Evolutionary conservation across 306 rosid species (phyloP).

Genomic region (Macrotyloma uniflorum): DNA sequence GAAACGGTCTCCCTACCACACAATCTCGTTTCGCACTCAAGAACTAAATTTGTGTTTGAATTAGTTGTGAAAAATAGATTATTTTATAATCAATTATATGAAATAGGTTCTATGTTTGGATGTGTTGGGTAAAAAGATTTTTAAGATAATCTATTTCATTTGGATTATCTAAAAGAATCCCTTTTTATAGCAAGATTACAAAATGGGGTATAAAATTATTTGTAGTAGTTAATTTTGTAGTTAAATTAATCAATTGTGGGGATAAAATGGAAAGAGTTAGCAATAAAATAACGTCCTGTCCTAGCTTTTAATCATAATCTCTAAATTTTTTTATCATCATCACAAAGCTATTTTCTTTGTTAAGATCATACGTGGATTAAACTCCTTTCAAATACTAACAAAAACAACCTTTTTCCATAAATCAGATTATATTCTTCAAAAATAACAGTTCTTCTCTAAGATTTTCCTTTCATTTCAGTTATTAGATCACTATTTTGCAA

Average conservation of each 20-base stretch:
- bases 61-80: not conserved
- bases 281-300: not conserved
- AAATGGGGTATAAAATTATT: not conserved
- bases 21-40: not conserved
- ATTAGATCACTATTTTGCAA: not conserved
- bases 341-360: not conserved
- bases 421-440: not conserved
- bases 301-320: not conserved
- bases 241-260: not conserved
- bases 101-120: not conserved
- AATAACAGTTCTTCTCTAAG: not conserved
- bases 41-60: not conserved
- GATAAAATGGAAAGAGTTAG: not conserved
- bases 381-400: not conserved
- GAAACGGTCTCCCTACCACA: not conserved
- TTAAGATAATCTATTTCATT: not conserved
- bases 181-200: not conserved
- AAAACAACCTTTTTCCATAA: no score
- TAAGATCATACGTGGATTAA: not conserved
- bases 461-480: not conserved
- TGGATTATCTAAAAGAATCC: not conserved
- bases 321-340: not conserved
- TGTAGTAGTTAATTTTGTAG: not conserved
- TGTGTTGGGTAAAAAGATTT: not conserved
- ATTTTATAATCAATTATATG: not conserved